Evolutionary conservation across 371 early-diverging fungal genomes (phyloP).

Genomic region (Smittium mucronatum): DNA sequence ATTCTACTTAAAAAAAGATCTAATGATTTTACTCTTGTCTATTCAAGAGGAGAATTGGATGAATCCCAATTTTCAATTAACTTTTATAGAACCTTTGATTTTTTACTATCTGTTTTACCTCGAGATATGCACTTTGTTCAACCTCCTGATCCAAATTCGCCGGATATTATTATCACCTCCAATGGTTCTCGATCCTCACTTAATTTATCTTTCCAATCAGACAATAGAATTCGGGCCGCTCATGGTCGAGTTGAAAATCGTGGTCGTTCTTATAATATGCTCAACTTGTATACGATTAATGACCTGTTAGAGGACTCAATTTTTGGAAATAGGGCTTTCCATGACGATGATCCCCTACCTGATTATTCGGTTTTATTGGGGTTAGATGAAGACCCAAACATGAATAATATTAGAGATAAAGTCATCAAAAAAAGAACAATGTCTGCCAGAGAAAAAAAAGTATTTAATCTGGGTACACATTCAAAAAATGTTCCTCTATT

Average conservation of each 20-base stretch:
- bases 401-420: conserved; percentile 4
- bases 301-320: not conserved
- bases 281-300: not conserved
- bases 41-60: not conserved
- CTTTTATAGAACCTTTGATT: not conserved
- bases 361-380: not conserved
- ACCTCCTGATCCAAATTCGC: not conserved
- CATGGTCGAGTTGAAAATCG: too few relatives aligned
- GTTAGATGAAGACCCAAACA: not conserved
- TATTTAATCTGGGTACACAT: not conserved
- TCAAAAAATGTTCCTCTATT: conserved; percentile 3
- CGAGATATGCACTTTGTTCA: too few relatives aligned
- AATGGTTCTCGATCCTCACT: not conserved
- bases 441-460: not conserved
- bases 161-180: too few relatives aligned
- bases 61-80: not conserved
- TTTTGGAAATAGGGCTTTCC: too few relatives aligned
- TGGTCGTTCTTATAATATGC: not conserved
- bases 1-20: not conserved
- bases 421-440: conserved; percentile 8
- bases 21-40: not conserved
- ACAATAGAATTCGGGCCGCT: not conserved
- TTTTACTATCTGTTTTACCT: too few relatives aligned
- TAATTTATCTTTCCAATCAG: not conserved
- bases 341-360: not conserved